These are phyloP conservation scores for Teratosphaeria viscida DNA, from an alignment of 2,329 filamentous ascomycete species.

Conservation along the genomic window DNA sequence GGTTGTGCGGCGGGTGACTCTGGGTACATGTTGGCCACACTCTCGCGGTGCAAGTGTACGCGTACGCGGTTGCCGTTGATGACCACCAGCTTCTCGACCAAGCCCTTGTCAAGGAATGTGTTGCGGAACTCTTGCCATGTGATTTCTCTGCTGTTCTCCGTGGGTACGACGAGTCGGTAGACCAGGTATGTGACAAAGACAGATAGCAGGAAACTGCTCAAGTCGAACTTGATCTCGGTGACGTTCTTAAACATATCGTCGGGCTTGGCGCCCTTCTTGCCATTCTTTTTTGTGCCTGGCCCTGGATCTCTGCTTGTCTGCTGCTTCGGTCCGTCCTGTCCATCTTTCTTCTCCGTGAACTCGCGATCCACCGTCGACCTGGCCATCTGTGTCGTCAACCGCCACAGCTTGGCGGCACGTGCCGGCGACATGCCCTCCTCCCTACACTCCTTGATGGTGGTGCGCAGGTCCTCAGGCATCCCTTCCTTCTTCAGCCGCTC, in stretches of 20 bases:
- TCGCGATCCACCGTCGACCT: slow-evolving; percentile 37
- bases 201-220: slow-evolving; percentile 45
- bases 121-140: slow-evolving; percentile 95
- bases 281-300: slow-evolving; percentile 28
- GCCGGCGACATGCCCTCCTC: slow-evolving; percentile 47
- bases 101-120: slow-evolving; percentile 88
- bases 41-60: slow-evolving; percentile 69
- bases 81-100: slow-evolving; percentile 84
- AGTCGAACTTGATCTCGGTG: slow-evolving; percentile 44
- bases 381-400: slow-evolving; percentile 47
- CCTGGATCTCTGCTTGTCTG: slow-evolving; percentile 36
- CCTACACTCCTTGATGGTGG: slow-evolving; percentile 48
- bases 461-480: slow-evolving; percentile 56
- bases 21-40: slow-evolving; percentile 60
- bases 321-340: slow-evolving; percentile 29
- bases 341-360: slow-evolving; percentile 19
- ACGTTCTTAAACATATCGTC: slow-evolving; percentile 28
- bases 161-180: slow-evolving; percentile 55
- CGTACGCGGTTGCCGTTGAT: slow-evolving; percentile 68
- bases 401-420: slow-evolving; percentile 52
- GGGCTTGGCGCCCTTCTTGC: slow-evolving; percentile 29
- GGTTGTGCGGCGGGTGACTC: slow-evolving; percentile 59
- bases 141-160: slow-evolving; percentile 64
- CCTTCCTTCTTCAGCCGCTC: slow-evolving; percentile 56
- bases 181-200: slow-evolving; percentile 53